These are phyloP conservation scores for Botryotinia narcissicola DNA, from an alignment of 2,329 filamentous ascomycete genomes.

Conservation along the genomic window DNA sequence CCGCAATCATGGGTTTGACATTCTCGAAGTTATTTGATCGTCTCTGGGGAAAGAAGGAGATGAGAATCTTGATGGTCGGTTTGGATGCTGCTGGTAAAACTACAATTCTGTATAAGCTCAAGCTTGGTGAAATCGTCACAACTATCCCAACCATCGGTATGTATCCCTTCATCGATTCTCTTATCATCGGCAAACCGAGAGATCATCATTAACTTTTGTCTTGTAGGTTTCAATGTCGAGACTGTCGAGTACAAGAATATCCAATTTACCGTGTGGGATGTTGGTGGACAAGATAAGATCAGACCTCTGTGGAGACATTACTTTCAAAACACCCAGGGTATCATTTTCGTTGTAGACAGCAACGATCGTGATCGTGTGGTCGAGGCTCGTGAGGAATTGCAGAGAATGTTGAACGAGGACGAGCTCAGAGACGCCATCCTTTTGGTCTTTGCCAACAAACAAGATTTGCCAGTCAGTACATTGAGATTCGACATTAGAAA, in stretches of 20 bases:
- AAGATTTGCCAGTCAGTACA: constrained; percentile 87
- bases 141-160: constrained; percentile 98
- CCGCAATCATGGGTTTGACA: constrained; percentile 91
- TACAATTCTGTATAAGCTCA: constrained; percentile 99
- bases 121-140: constrained; percentile 98
- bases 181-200: constrained; percentile 27
- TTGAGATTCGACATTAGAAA: background rate
- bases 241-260: constrained; percentile 99
- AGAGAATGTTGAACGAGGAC: constrained; percentile 98
- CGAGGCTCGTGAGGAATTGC: constrained; percentile 93
- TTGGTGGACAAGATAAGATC: constrained; percentile 99
- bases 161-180: constrained; percentile 33
- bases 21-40: constrained; percentile 96
- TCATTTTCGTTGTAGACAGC: constrained; percentile 99
- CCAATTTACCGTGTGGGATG: constrained; percentile 99
- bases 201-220: constrained; percentile 21
- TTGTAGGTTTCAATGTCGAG: constrained; percentile 95
- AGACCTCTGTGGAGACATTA: constrained; percentile 99
- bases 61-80: constrained; percentile 99
- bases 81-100: constrained; percentile 99
- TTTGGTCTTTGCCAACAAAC: constrained; percentile 99
- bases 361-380: constrained; percentile 98
- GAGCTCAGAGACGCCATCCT: constrained; percentile 97
- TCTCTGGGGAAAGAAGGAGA: constrained; percentile 99
- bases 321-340: constrained; percentile 99